phyloP scores from a whole-genome alignment of 2,329 filamentous ascomycete genomes.

The Colletotrichum aenigma region DNA sequence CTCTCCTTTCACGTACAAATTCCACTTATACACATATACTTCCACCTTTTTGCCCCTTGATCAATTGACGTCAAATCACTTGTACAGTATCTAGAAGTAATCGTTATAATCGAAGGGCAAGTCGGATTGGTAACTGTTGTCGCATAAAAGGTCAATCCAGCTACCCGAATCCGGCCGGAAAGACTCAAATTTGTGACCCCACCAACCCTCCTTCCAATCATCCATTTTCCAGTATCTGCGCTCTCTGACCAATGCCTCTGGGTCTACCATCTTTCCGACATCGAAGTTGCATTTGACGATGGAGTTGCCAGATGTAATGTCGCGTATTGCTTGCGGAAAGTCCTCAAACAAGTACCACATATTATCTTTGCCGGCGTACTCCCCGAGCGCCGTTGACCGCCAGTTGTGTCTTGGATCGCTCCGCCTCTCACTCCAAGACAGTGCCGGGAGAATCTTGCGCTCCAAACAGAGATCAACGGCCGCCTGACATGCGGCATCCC shows the following conservation, averaged over 20 bases:
- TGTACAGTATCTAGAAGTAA: no score
- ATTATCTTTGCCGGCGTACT: background rate
- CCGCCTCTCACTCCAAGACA: background rate
- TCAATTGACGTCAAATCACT: no score
- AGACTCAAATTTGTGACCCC: no score
- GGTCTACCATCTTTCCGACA: background rate
- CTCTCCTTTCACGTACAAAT: background rate
- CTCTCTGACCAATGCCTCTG: background rate
- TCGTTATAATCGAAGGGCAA: no score
- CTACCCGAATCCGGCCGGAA: background rate
- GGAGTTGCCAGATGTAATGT: background rate
- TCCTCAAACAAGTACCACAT: background rate
- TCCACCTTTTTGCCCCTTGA: no score
- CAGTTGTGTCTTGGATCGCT: background rate
- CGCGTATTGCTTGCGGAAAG: background rate
- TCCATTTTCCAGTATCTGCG: background rate
- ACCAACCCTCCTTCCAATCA: background rate
- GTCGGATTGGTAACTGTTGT: background rate
- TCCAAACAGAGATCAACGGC: background rate
- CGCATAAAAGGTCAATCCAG: background rate
- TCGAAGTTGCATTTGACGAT: background rate
- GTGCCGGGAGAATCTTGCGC: background rate
- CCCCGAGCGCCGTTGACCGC: background rate
- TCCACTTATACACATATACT: background rate
- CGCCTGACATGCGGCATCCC: background rate